A percentile compares a stretch with the other conserved stretches of the same genome.
These are phyloP conservation scores for Geotrichum histeridarum DNA, from an alignment of 1,139 yeast genomes.

Conservation along the genomic window DNA sequence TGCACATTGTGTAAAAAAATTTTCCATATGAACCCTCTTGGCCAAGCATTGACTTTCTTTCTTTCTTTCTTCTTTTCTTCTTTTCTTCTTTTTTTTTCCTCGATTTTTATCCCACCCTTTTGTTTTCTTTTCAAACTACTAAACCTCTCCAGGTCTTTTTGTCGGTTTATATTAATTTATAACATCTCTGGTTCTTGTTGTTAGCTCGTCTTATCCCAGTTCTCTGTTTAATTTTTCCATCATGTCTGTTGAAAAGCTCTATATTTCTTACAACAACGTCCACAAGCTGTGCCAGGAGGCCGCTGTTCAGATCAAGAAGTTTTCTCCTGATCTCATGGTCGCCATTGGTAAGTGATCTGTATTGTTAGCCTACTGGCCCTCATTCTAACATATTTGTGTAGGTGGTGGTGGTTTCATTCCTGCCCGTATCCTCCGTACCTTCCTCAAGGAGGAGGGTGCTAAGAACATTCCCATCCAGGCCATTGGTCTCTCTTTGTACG, in stretches of 20 bases:
- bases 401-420: conserved; percentile 95
- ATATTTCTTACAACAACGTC: conserved; percentile 84
- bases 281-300: conserved; percentile 89
- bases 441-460: conserved; percentile 77
- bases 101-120: background rate
- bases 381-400: background rate
- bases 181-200: too few species aligned
- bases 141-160: too few species aligned
- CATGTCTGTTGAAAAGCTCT: conserved; percentile 49
- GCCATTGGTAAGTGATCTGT: conserved; percentile 55
- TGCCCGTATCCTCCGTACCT: conserved; percentile 88
- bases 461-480: conserved; percentile 93
- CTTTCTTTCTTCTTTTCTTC: background rate
- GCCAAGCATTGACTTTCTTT: background rate
- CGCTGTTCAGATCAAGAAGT: conserved; percentile 64
- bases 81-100: background rate
- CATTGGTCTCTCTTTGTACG: conserved; percentile 83
- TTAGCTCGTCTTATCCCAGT: background rate
- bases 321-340: conserved; percentile 79
- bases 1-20: background rate
- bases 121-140: too few species aligned
- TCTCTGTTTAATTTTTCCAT: too few species aligned
- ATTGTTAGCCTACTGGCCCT: conserved; percentile 1
- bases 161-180: too few species aligned
- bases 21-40: background rate